These are phyloP conservation scores for Volvariella surrecta DNA, from an alignment of 1,284 basidiomycete genomes.

Conservation along the genomic window DNA sequence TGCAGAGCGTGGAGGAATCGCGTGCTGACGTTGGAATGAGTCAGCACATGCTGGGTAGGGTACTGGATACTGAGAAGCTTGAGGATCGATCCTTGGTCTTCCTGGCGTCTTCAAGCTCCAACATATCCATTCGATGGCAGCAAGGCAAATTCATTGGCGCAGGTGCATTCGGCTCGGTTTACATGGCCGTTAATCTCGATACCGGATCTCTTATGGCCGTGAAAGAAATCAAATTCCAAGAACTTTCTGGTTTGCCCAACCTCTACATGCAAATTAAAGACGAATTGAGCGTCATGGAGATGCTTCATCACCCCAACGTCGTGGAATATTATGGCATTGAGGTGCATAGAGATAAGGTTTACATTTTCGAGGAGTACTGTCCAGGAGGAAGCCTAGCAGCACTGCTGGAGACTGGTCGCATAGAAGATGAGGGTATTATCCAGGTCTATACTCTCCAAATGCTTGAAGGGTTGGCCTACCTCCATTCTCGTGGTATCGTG, in stretches of 20 bases:
- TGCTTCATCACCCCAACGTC: slow-evolving; percentile 96
- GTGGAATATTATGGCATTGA: slow-evolving; percentile 99
- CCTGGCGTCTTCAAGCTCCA: slow-evolving; percentile 87
- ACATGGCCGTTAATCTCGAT: slow-evolving; percentile 95
- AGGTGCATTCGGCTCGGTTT: slow-evolving; percentile 97
- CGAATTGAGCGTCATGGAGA: slow-evolving; percentile 97
- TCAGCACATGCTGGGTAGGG: slow-evolving; percentile 77
- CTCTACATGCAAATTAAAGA: slow-evolving; percentile 93
- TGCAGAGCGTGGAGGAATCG: slow-evolving; percentile 56
- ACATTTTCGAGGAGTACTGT: slow-evolving; percentile 99
- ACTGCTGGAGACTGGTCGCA: slow-evolving; percentile 87
- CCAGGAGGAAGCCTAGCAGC: slow-evolving; percentile 92
- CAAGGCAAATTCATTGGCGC: slow-evolving; percentile 97
- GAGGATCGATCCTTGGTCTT: slow-evolving; percentile 90
- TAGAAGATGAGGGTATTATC: slow-evolving; percentile 95
- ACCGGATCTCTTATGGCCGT: slow-evolving; percentile 98
- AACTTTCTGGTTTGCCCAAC: slow-evolving; percentile 75
- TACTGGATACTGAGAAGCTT: slow-evolving; percentile 84
- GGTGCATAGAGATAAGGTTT: slow-evolving; percentile 97
- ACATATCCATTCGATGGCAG: slow-evolving; percentile 97
- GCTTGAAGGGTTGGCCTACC: slow-evolving; percentile 89
- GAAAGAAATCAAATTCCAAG: slow-evolving; percentile 98
- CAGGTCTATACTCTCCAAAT: slow-evolving; percentile 97
- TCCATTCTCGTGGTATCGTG: slow-evolving; percentile 89
- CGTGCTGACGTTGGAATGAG: slow-evolving; percentile 57